Base-by-base conservation (phyloP, 345 rosid species). In the Rhodomyrtus tomentosa region DNA sequence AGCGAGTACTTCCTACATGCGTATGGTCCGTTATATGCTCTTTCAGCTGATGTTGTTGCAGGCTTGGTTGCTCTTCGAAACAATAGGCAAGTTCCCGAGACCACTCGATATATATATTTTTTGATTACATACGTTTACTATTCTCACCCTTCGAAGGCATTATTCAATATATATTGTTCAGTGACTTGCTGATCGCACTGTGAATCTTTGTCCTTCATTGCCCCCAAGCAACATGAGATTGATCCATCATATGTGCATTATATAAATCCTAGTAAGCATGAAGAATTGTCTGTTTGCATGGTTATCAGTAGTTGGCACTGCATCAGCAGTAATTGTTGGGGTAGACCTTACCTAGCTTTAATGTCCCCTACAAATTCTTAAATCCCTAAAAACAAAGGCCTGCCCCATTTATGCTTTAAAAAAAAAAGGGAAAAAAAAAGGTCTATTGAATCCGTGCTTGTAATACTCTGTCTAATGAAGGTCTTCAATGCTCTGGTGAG, bases 1-100 rank as follows among this genome's bases (percentile, higher is more conserved):
- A 90, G 87, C 29, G 98, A 96, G 89, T 96, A 96, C 89, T 96
- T 95, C 89, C 95, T 94, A 72, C 99, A 96, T 92, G 99, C 99
- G 49, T 96, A 96, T 88, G 98, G 98, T 79, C 99, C 99, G 49
- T 87, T 96, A 79, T 96, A 96, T 86, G 95, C 98, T 84, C 98
- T 95, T 83, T 96, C 98, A 55, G 95, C 93, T 42, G 96, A 96
- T 85, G 98, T 96, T 83, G 99, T 94, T 87, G 88, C 93, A 80
- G 92, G 98, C 91, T 91, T 96, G 91, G 95, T 90, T 82, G 93
- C 95, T 85, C 96, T 96, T 55, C 93, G 90, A 89, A 93, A 92
- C 74, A 88, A 94, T 91, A 95, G 98, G 99, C 88, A 87, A 86
- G 93, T 18, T 68, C 76, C 40, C 14, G 25, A 36, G 45, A 85